Conservation (phyloP, 805 yeast genomes). For the Wickerhamiella occidentalis region DNA sequence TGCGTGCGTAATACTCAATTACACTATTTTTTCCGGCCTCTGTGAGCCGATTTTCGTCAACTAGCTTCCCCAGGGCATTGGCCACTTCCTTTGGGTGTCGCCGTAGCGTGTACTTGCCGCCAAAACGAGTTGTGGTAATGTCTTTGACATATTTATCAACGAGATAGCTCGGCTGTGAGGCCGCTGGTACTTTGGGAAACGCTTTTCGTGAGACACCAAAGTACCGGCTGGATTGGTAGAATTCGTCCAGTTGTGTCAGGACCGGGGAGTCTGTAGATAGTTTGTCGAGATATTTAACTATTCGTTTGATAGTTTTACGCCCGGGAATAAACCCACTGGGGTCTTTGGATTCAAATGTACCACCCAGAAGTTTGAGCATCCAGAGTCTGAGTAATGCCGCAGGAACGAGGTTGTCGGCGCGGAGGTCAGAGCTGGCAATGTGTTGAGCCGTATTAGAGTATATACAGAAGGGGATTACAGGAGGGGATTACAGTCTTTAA, state of each 20-base stretch:
- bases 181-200: not conserved
- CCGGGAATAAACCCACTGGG: not conserved
- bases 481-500: too few species aligned
- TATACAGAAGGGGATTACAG: too few species aligned
- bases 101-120: not conserved
- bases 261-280: not conserved
- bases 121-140: not conserved
- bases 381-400: not conserved
- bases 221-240: not conserved
- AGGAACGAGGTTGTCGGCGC: too few species aligned
- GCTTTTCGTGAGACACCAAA: not conserved
- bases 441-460: too few species aligned
- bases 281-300: not conserved
- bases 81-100: too few species aligned
- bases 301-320: not conserved
- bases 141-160: slow-evolving; percentile 1
- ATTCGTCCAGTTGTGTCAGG: not conserved
- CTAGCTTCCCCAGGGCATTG: not conserved
- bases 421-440: too few species aligned
- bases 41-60: not conserved
- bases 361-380: not conserved
- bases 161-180: not conserved
- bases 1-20: not conserved
- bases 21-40: not conserved
- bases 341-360: not conserved